Evolutionary conservation across 2,329 filamentous ascomycete species (phyloP).

Genomic region (Neonectria magnoliae): DNA sequence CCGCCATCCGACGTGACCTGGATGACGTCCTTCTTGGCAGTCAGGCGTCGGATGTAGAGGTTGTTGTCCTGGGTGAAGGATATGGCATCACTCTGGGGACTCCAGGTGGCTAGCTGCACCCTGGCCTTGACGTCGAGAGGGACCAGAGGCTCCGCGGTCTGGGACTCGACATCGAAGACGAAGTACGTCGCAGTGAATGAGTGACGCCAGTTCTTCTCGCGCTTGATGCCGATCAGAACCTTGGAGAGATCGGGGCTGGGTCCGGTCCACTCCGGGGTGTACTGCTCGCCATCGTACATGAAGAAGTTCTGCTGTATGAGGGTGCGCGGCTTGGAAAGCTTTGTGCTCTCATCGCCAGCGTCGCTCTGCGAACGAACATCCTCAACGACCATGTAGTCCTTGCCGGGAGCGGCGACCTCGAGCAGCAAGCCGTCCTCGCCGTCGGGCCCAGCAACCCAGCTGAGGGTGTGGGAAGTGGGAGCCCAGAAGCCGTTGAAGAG

Average conservation of each 20-base stretch:
- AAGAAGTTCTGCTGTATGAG: conserved; percentile 80
- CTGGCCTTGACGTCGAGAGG: conserved; percentile 70
- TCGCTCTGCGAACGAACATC: conserved; percentile 71
- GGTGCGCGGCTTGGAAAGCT: conserved; percentile 65
- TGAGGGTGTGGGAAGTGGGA: conserved; percentile 71
- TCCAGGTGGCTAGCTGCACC: conserved; percentile 90
- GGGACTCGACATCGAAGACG: conserved; percentile 88
- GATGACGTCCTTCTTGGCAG: conserved; percentile 63
- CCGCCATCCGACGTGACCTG: conserved; percentile 90
- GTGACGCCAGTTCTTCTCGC: conserved; percentile 85
- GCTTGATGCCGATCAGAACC: conserved; percentile 81
- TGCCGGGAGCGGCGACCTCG: conserved; percentile 70
- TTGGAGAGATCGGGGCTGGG: conserved; percentile 87
- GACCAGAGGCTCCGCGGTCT: conserved; percentile 80
- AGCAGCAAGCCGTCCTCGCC: conserved; percentile 88
- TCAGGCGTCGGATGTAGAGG: conserved; percentile 77
- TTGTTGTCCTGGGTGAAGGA: conserved; percentile 95
- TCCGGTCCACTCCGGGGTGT: conserved; percentile 70
- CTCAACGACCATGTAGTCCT: conserved; percentile 85
- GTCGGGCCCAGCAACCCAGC: conserved; percentile 79
- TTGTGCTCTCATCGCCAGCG: conserved; percentile 37
- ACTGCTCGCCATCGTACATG: conserved; percentile 62
- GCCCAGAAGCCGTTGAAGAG: conserved; percentile 74
- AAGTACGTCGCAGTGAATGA: conserved; percentile 89
- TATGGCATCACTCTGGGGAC: conserved; percentile 84